A percentile compares a stretch with the other conserved stretches of the same genome.
These are phyloP conservation scores for Amanita pallidorosea DNA, from an alignment of 768 basidiomycete species.

Conservation along the genomic window DNA sequence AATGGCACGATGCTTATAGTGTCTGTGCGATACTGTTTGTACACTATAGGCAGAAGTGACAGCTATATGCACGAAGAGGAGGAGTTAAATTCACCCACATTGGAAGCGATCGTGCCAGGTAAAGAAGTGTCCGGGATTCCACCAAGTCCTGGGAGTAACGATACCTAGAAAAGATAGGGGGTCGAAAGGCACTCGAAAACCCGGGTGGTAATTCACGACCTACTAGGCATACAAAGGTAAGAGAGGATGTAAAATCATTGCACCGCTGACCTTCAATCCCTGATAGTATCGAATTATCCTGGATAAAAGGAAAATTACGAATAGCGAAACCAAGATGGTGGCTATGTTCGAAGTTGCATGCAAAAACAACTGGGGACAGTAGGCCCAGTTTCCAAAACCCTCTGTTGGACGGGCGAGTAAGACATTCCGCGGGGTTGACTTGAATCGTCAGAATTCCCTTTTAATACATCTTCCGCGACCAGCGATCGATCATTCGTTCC, in stretches of 20 bases:
- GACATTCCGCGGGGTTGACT: too few species aligned
- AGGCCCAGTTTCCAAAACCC: too few species aligned
- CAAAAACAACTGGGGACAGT: too few species aligned
- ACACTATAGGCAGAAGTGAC: background rate
- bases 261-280: conserved; percentile 17
- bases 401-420: too few species aligned
- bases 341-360: too few species aligned
- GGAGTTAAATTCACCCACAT: conserved; percentile 8
- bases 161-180: conserved; percentile 18
- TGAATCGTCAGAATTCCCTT: too few species aligned
- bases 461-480: too few species aligned
- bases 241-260: background rate
- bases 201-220: conserved; percentile 14
- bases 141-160: conserved; percentile 16
- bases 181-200: conserved; percentile 15
- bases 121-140: conserved; percentile 16
- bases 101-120: conserved; percentile 15
- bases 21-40: conserved; percentile 8
- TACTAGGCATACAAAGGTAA: conserved; percentile 4
- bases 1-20: conserved; percentile 15
- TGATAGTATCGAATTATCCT: conserved; percentile 18
- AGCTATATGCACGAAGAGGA: background rate
- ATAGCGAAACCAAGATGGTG: too few species aligned
- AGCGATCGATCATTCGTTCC: too few species aligned
- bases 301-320: conserved; percentile 18